Base-by-base conservation (phyloP, 23 red algal species). In the Gracilariopsis chorda region DNA sequence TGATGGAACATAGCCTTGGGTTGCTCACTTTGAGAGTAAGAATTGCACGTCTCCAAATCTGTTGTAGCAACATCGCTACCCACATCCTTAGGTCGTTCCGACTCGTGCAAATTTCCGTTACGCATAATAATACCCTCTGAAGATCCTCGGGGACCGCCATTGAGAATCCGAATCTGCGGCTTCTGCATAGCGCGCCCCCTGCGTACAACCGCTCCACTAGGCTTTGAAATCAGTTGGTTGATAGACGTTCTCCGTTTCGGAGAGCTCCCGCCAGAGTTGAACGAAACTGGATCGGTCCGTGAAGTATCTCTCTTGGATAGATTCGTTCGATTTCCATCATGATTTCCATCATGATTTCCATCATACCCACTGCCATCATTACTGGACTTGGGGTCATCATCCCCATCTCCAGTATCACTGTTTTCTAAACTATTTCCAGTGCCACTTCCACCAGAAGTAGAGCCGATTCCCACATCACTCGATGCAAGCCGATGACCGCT, bases 381-480 rank as follows among this genome's bases (percentile, higher is more conserved):
- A 32, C 85, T 78, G 25, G 63, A 89, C 49, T 58, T 49, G 7
- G 69, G 69, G 7, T 78, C 85, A 10, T 52, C 85, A 6, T 89
- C 85, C 36, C 27, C 85, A 48, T 77, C 67, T 14, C 85, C 85
- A 49, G 41, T 47, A 51, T 89, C 85, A 30, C 85, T 89, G 44
- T 76, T 76, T 2, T 89, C 70, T 13, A 58, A 16, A 52, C 85
- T 89, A 7, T 45, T 65, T 19, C 85, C 70, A 13, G 41, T 77
- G 3, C 85, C 72, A 64, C 85, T 89, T 46, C 85, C 85, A 30
- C 85, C 85, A 65, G 69, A 89, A 12, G 85, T 77, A 21, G 47
- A 39, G 20, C 85, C 85, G 29, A 60, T 84, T 4, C 41, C 80
- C 9, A 35, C 45, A 39, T 89, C 85, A 35, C 69, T 89, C 13